A percentile compares a stretch with the other conserved stretches of the same genome.
Conservation (phyloP, 176 grass and related monocot species). For the Ananas comosus region DNA sequence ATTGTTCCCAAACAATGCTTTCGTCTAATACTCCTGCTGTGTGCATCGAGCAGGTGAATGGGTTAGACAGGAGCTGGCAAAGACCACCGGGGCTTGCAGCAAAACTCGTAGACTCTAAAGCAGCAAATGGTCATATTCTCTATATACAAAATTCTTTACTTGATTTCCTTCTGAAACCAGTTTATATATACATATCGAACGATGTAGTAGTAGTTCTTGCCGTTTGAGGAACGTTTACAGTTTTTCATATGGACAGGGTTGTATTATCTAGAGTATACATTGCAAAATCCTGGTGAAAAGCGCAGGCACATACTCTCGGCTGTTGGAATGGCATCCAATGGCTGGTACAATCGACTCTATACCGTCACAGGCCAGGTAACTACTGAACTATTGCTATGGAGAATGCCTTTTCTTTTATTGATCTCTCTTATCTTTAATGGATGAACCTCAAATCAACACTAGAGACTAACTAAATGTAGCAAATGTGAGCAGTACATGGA, state of each 20-base stretch:
- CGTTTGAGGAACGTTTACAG: not conserved
- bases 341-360: slow-evolving; percentile 85
- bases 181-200: too few species aligned
- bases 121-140: slow-evolving; percentile 41
- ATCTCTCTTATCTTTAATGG: not conserved
- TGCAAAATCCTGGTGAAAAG: slow-evolving; percentile 79
- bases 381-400: not conserved
- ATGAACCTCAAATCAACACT: slow-evolving; percentile 14
- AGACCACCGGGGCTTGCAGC: slow-evolving; percentile 60
- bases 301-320: slow-evolving; percentile 71
- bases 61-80: slow-evolving; percentile 84
- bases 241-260: slow-evolving; percentile 31
- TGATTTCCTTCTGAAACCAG: not conserved
- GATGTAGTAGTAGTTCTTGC: too few species aligned
- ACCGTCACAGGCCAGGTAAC: slow-evolving; percentile 78
- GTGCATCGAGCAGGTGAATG: slow-evolving; percentile 36
- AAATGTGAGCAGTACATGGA: slow-evolving; percentile 49
- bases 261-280: slow-evolving; percentile 86
- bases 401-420: not conserved
- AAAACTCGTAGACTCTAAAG: slow-evolving; percentile 65
- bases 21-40: not conserved
- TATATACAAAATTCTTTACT: not conserved
- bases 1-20: not conserved
- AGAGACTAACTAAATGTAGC: not conserved
- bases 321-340: slow-evolving; percentile 79